A percentile compares a stretch with the other conserved stretches of the same genome.
Evolutionary conservation across 352 stramenopile genomes (phyloP).

Genomic region (Phytophthora melonis): DNA sequence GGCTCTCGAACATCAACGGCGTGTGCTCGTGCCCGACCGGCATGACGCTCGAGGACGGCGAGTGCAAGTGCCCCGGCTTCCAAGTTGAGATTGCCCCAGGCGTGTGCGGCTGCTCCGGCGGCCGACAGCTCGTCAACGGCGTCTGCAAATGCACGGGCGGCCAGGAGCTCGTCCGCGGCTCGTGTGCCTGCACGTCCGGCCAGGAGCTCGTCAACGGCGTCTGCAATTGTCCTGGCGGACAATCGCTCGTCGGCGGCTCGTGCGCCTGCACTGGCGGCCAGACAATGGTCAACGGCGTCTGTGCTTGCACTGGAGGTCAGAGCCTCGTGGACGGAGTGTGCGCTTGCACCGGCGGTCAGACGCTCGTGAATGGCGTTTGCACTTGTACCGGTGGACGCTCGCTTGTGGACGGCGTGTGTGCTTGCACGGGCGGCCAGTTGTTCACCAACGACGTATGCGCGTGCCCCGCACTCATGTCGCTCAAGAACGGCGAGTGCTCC

Average conservation of each 20-base stretch:
- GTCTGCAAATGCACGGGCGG: conserved; percentile 2
- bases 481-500: background rate
- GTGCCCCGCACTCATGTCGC: background rate
- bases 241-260: background rate
- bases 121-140: background rate
- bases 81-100: background rate
- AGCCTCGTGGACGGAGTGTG: conserved; percentile 2
- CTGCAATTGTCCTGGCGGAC: conserved; percentile 5
- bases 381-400: background rate
- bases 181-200: conserved; percentile 1
- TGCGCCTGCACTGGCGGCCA: conserved; percentile 1
- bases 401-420: conserved; percentile 6
- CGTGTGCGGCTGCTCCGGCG: background rate
- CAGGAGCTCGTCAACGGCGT: conserved; percentile 4
- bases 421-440: background rate
- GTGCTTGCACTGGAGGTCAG: conserved; percentile 1
- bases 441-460: background rate
- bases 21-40: conserved; percentile 5
- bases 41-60: background rate
- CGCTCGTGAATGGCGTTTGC: background rate
- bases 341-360: background rate
- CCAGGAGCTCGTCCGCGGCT: background rate
- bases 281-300: background rate
- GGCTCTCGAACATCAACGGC: background rate
- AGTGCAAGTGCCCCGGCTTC: conserved; percentile 2